Evolutionary conservation across 164 flowering plant species (phyloP).

Genomic region (Aristolochia contorta): DNA sequence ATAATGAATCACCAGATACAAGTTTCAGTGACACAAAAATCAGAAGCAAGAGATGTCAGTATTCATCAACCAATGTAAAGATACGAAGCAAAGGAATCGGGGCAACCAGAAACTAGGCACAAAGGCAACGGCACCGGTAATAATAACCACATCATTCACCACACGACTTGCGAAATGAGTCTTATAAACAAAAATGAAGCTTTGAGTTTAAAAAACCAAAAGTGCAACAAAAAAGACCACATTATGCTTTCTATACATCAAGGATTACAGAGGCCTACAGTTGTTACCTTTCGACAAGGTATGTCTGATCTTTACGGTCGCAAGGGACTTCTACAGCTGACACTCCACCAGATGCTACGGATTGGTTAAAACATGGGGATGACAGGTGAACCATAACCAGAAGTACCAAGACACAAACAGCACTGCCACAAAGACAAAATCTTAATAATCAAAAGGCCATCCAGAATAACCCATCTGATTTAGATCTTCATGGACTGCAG

Average conservation of each 20-base stretch:
- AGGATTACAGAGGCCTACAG: not conserved
- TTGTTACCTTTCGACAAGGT: constrained; percentile 5
- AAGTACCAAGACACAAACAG: constrained; percentile 4
- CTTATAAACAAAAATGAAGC: too few relatives aligned
- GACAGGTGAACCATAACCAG: not conserved
- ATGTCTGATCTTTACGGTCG: not conserved
- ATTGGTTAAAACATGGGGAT: not conserved
- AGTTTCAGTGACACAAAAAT: too few relatives aligned
- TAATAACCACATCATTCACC: too few relatives aligned
- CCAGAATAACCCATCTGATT: constrained; percentile 33
- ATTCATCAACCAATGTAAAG: too few relatives aligned
- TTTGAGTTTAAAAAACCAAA: too few relatives aligned
- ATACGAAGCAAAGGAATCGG: too few relatives aligned
- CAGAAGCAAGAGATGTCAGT: too few relatives aligned
- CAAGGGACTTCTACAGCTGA: not conserved
- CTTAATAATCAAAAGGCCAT: constrained; percentile 51
- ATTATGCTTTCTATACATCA: constrained; percentile 7
- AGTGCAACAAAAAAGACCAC: not conserved
- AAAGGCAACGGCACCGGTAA: too few relatives aligned
- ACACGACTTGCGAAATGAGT: too few relatives aligned
- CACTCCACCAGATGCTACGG: not conserved
- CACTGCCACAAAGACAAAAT: not conserved
- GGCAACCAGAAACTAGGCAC: too few relatives aligned
- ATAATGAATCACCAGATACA: too few relatives aligned
- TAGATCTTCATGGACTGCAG: constrained; percentile 23